Evolutionary conservation across 805 yeast species (phyloP).

Genomic region (Sungouiella thailandica): DNA sequence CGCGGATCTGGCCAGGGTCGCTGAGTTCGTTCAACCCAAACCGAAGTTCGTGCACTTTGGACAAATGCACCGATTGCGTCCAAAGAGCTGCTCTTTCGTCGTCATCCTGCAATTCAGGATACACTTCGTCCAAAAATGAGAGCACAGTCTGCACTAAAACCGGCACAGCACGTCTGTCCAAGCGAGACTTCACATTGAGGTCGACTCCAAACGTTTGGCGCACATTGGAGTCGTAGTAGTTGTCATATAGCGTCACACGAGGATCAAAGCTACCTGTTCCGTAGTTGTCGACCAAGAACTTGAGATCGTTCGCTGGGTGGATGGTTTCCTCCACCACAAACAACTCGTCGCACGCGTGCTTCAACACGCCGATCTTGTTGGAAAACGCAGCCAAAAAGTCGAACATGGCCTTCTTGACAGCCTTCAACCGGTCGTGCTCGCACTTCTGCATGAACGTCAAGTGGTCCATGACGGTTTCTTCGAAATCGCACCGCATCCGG

Average conservation of each 20-base stretch:
- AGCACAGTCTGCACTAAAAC: conserved; percentile 56
- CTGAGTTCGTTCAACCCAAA: conserved; percentile 41
- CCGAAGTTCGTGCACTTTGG: conserved; percentile 58
- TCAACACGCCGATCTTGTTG: conserved; percentile 53
- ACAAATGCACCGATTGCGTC: conserved; percentile 60
- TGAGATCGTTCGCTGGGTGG: conserved; percentile 63
- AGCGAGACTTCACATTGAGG: conserved; percentile 61
- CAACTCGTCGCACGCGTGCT: conserved; percentile 55
- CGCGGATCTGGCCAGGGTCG: conserved; percentile 26
- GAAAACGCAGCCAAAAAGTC: conserved; percentile 69
- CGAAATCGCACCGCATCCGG: conserved; percentile 63
- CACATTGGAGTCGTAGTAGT: conserved; percentile 66
- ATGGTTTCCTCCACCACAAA: conserved; percentile 65
- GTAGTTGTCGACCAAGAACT: conserved; percentile 60
- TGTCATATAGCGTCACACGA: conserved; percentile 67
- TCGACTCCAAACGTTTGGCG: conserved; percentile 78
- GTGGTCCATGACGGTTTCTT: conserved; percentile 68
- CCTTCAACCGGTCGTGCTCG: conserved; percentile 71
- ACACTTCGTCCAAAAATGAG: conserved; percentile 60
- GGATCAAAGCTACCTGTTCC: conserved; percentile 76
- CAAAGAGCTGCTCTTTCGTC: conserved; percentile 63
- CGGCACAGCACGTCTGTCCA: conserved; percentile 73
- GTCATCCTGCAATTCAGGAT: conserved; percentile 68
- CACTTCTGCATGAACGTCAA: conserved; percentile 75
- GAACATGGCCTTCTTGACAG: conserved; percentile 67